Evolutionary conservation across 306 rosid species (phyloP).

Genomic region (Vigna nakashimae): DNA sequence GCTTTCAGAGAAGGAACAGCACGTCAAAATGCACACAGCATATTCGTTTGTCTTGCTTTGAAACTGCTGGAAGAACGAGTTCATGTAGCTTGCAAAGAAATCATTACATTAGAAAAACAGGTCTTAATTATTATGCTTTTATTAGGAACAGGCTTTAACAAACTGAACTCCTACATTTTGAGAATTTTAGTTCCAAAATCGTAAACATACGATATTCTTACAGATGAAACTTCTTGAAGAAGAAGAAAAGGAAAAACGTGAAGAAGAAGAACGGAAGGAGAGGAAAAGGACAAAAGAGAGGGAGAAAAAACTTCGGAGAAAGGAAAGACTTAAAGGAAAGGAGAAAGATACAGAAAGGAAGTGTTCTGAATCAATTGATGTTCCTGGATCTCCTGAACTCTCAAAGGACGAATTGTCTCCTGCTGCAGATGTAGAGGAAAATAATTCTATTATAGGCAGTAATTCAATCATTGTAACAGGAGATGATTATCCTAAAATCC

Average conservation of each 20-base stretch:
- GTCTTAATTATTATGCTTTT: slow-evolving; percentile 57
- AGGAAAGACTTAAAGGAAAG: slow-evolving; percentile 94
- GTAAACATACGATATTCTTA: slow-evolving; percentile 40
- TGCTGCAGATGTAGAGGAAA: slow-evolving; percentile 64
- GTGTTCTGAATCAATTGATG: slow-evolving; percentile 60
- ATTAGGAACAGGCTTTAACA: slow-evolving; percentile 1
- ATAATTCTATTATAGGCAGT: slow-evolving; percentile 51
- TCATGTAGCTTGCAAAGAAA: slow-evolving; percentile 98
- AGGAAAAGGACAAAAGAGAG: slow-evolving; percentile 88
- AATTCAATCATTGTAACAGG: slow-evolving; percentile 63
- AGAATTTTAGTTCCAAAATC: slow-evolving; percentile 41
- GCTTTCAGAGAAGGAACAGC: slow-evolving; percentile 99
- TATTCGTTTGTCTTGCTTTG: slow-evolving; percentile 94
- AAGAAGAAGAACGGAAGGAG: slow-evolving; percentile 98
- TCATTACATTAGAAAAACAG: slow-evolving; percentile 95
- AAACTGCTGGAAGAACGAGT: slow-evolving; percentile 95
- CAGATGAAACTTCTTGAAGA: slow-evolving; percentile 99
- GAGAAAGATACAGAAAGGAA: slow-evolving; percentile 63
- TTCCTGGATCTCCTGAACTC: slow-evolving; percentile 54
- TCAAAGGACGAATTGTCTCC: slow-evolving; percentile 67
- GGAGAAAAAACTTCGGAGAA: slow-evolving; percentile 93
- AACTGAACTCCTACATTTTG: slow-evolving; percentile 28
- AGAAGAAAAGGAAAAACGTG: slow-evolving; percentile 98
- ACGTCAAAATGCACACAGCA: slow-evolving; percentile 99
- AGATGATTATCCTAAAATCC: slow-evolving; percentile 63